Base-by-base conservation (phyloP, 2,329 filamentous ascomycete species). In the Talaromyces amestolkiae region DNA sequence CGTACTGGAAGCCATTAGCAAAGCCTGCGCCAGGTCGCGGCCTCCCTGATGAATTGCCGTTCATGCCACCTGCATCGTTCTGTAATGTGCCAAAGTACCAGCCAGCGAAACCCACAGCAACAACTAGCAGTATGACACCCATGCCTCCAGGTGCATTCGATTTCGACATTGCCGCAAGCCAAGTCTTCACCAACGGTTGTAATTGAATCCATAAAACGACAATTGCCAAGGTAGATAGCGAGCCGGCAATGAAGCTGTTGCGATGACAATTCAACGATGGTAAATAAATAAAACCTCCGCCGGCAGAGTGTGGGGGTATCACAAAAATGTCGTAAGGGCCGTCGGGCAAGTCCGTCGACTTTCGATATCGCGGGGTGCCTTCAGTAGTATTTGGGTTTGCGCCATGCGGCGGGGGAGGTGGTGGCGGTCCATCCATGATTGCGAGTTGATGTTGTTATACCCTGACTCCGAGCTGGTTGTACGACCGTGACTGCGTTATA, bases 281-380 rank as follows among this genome's bases (percentile, higher is more conserved):
- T n/a, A 98, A 86, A 77, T 98, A 97, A 33, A 98, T 83, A 78
- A 97, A 97, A 39, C 94, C 94, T 0, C 89, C 87, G 62, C 94
- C 94, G 7, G 93, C 86, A 11, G 93, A 94, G 77, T 97, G 93
- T 56, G 93, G 92, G 8, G 94, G 94, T 73, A 98, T 93, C 76
- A 97, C 90, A 81, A 97, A 97, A 75, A 98, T 96, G 81, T 98
- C 94, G 79, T 97, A 98, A 76, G 95, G 96, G 64, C 94, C 93
- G 1, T 91, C 85, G 2, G 94, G 94, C 58, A 97, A 82, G 65
- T 91, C 90, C 61, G 78, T 78, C 7, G 76, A 72, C 67, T 76
- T 80, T 65, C 77, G 77, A 65, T 80, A 79, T 67, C 77, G 76
- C 19, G 53, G 56, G n/a, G 62, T 66, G 31, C 83, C 82, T 43